These are phyloP conservation scores for Endotrypanum monterogeii DNA, from an alignment of 208 protist genomes.

Conservation along the genomic window DNA sequence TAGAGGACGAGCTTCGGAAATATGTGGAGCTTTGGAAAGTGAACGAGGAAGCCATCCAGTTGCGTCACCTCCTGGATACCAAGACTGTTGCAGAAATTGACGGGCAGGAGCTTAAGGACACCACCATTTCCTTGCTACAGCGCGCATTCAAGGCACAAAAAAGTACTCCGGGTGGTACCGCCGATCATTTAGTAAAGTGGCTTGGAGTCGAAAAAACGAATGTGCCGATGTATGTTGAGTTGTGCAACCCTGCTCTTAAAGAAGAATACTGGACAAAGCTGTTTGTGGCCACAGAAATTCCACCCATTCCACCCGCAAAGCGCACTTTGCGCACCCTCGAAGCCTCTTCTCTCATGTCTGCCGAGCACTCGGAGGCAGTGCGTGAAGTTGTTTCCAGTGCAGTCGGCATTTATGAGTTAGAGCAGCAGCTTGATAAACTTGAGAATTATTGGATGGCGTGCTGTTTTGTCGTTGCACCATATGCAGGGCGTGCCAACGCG, in stretches of 20 bases:
- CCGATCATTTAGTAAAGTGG: slow-evolving; percentile 65
- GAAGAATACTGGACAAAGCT: slow-evolving; percentile 78
- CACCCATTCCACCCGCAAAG: slow-evolving; percentile 32
- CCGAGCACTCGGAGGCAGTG: slow-evolving; percentile 55
- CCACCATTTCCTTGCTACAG: slow-evolving; percentile 60
- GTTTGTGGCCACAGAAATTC: slow-evolving; percentile 58
- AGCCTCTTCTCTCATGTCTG: slow-evolving; percentile 38
- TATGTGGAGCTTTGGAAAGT: slow-evolving; percentile 77
- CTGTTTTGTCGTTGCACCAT: slow-evolving; percentile 63
- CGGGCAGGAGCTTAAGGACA: slow-evolving; percentile 73
- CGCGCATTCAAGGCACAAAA: slow-evolving; percentile 68
- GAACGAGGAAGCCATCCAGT: slow-evolving; percentile 54
- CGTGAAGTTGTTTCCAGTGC: slow-evolving; percentile 86
- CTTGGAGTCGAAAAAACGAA: slow-evolving; percentile 76
- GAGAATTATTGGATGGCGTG: slow-evolving; percentile 71
- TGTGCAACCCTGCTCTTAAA: slow-evolving; percentile 92
- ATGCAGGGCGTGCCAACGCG: slow-evolving; percentile 72
- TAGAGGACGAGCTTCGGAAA: slow-evolving; percentile 62
- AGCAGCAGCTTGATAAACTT: slow-evolving; percentile 86
- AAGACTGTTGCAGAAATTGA: slow-evolving; percentile 58
- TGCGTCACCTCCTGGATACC: slow-evolving; percentile 53
- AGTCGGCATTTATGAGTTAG: slow-evolving; percentile 87
- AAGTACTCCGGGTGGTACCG: slow-evolving; percentile 60
- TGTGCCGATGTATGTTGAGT: slow-evolving; percentile 63
- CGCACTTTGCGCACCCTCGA: slow-evolving; percentile 59